Evolutionary conservation across 768 basidiomycete genomes (phyloP), one percentile per base, ranked within the genome.

Genomic region (Leccinellum albellum): DNA sequence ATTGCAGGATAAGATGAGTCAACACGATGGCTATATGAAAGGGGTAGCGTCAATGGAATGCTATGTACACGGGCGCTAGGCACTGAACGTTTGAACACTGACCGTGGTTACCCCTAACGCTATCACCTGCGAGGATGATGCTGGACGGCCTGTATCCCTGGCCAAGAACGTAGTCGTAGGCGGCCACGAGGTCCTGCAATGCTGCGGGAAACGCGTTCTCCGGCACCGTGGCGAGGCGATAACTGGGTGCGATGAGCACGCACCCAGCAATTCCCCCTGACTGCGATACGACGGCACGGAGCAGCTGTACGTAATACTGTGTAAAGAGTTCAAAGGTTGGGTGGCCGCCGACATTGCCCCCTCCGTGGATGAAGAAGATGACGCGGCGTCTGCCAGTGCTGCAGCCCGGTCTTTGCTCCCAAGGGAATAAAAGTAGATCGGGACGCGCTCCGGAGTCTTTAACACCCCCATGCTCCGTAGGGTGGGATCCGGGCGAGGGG

Each of bases 1-100:
- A 83, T 71, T 88, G 85, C 56, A 77, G 73, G 46, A 82, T 68
- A n/a, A 71, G 63, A 32, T 70, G 68, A 3, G 69, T 60, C 40
- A 69, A 40, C 3, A 69, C 56, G 13, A 70, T 1, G 31, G 69
- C 69, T 65, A 32, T 8, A 2, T 4, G 20, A 17, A 33, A n/a
- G 31, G 29, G 12, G 2, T 14, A n/a, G 13, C 7, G 29, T 49
- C n/a, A 49, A 45, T n/a, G 23, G 7, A 13, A 3, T 29, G 48
- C 24, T n/a, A n/a, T 35, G n/a, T 24, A 29, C 13, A 10, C 7
- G 20, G n/a, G 14, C 46, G 4, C 6, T 26, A 14, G 12, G n/a
- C 6, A n/a, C 17, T 26, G 26, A n/a, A n/a, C n/a, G n/a, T n/a
- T 10, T 4, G 3, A 9, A 5, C 23, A 62, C 64, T 31, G 17